Evolutionary conservation across 108 stramenopile genomes (phyloP).

Genomic region (Discostella stelligeroides): DNA sequence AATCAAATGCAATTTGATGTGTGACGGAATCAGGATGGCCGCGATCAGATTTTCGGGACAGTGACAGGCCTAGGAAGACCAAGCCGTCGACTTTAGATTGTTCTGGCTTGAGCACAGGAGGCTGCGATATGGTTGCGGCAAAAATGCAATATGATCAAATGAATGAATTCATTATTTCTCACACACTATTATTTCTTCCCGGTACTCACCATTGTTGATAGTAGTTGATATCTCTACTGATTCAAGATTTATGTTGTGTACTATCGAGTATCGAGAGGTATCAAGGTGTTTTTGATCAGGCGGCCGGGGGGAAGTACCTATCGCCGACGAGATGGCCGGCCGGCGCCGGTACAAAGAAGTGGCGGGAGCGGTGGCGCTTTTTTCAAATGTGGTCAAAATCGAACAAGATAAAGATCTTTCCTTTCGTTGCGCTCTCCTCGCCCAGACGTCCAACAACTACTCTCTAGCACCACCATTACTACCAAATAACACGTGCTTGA

Average conservation of each 20-base stretch:
- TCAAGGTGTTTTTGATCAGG: too few species aligned
- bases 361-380: too few species aligned
- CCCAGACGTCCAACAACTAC: too few species aligned
- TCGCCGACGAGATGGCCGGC: background rate
- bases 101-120: conserved; percentile 78
- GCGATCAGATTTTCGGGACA: conserved; percentile 51
- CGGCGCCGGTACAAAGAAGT: background rate
- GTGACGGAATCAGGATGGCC: conserved; percentile 81
- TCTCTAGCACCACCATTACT: too few species aligned
- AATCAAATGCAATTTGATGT: conserved; percentile 78
- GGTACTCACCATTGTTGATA: conserved; percentile 1
- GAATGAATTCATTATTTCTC: background rate
- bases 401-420: too few species aligned
- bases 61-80: conserved; percentile 85
- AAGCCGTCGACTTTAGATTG: conserved; percentile 86
- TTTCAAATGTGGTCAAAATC: too few species aligned
- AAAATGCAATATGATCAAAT: background rate
- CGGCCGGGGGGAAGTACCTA: too few species aligned
- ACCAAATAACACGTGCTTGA: background rate
- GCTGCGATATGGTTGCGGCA: conserved; percentile 40
- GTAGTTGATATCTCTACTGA: too few species aligned
- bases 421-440: too few species aligned
- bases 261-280: too few species aligned
- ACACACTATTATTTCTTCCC: background rate
- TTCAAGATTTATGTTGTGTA: too few species aligned